These are phyloP conservation scores for Russula brevipes DNA, from an alignment of 768 basidiomycete species.

Conservation along the genomic window DNA sequence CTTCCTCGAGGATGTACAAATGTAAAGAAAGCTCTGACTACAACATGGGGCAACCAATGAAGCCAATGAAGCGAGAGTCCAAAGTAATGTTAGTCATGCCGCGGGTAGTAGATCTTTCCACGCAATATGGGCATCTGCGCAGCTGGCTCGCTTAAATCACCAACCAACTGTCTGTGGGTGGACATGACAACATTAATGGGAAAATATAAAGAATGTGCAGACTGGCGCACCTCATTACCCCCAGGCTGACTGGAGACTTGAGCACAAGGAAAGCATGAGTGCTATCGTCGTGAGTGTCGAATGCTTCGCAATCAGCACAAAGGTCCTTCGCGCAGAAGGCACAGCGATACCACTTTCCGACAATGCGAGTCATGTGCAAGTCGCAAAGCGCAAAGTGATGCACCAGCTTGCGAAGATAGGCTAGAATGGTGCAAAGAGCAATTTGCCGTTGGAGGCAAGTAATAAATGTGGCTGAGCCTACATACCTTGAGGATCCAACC, in stretches of 20 bases:
- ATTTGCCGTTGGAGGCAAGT: background rate
- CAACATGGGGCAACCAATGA: background rate
- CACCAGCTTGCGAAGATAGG: conserved; percentile 53
- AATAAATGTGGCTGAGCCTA: background rate
- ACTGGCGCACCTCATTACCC: conserved; percentile 54
- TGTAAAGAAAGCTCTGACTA: background rate
- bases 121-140: conserved; percentile 12
- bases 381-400: conserved; percentile 79
- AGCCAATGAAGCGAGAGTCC: background rate
- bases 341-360: conserved; percentile 89
- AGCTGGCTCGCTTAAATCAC: conserved; percentile 7
- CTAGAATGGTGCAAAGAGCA: conserved; percentile 33
- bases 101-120: conserved; percentile 8
- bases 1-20: background rate
- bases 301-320: conserved; percentile 75
- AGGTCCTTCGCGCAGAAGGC: conserved; percentile 83
- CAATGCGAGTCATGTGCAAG: conserved; percentile 73
- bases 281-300: conserved; percentile 70
- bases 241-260: conserved; percentile 79
- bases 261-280: conserved; percentile 84
- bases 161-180: conserved; percentile 7
- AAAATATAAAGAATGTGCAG: conserved; percentile 3
- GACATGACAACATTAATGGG: background rate
- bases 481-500: conserved; percentile 49
- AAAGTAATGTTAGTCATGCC: background rate